phyloP scores from a whole-genome alignment of 306 rosid genomes.

The Aeschynomene evenia region DNA sequence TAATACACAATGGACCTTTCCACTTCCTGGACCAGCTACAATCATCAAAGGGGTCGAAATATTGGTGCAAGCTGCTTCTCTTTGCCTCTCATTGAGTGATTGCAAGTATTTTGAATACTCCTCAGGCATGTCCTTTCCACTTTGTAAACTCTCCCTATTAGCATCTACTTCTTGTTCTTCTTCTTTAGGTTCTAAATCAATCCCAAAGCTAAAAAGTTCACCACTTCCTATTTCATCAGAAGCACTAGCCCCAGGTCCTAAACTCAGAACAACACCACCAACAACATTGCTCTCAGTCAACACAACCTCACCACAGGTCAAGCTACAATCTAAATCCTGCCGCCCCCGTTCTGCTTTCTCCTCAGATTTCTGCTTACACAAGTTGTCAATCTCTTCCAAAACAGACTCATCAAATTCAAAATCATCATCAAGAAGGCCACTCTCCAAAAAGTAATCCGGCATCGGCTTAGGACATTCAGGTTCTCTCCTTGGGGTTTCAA shows the following conservation, averaged over 20 bases:
- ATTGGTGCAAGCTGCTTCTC: conserved; percentile 84
- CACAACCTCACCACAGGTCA: not conserved
- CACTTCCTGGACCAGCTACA: conserved; percentile 97
- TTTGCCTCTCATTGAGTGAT: conserved; percentile 75
- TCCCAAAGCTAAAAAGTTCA: conserved; percentile 26
- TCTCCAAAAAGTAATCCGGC: conserved; percentile 33
- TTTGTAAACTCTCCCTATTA: conserved; percentile 10
- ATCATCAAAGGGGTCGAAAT: conserved; percentile 81
- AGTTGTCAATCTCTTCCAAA: conserved; percentile 65
- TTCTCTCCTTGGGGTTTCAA: conserved; percentile 52
- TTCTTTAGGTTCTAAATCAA: conserved; percentile 29
- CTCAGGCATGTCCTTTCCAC: conserved; percentile 58
- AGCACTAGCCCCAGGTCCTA: conserved; percentile 13
- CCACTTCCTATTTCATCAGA: conserved; percentile 29
- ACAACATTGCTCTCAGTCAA: conserved; percentile 16
- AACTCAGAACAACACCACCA: conserved; percentile 22
- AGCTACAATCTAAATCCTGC: conserved; percentile 12
- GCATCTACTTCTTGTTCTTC: conserved; percentile 31
- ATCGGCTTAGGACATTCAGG: conserved; percentile 22
- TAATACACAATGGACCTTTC: conserved; percentile 59
- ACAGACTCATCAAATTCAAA: conserved; percentile 68
- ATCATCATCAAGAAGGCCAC: conserved; percentile 50
- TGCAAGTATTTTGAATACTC: conserved; percentile 64
- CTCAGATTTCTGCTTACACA: conserved; percentile 58
- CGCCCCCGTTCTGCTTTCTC: conserved; percentile 28